These are phyloP conservation scores for Blastobotrys ciferrii DNA, from an alignment of 1,139 yeast species.

Conservation along the genomic window DNA sequence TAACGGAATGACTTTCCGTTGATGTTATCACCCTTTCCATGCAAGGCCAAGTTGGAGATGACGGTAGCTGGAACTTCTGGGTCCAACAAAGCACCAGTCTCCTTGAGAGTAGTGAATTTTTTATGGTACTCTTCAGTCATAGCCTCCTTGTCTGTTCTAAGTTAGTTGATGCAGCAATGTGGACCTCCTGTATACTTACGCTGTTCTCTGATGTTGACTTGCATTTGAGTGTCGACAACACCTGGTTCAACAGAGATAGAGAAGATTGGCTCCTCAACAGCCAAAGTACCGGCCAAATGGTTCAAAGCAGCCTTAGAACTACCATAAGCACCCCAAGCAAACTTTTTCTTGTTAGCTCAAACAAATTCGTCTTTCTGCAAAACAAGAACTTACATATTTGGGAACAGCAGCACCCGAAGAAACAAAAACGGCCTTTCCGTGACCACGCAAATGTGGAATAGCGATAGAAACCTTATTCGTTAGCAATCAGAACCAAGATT, in stretches of 20 bases:
- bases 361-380: not conserved
- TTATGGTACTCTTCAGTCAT: slow-evolving; percentile 60
- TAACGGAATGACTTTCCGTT: slow-evolving; percentile 68
- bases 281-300: slow-evolving; percentile 63
- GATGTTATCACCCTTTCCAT: slow-evolving; percentile 39
- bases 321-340: slow-evolving; percentile 90
- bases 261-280: slow-evolving; percentile 62
- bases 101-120: slow-evolving; percentile 60
- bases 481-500: too few relatives aligned
- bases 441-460: slow-evolving; percentile 56
- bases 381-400: slow-evolving; percentile 44
- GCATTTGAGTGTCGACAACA: slow-evolving; percentile 89
- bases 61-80: slow-evolving; percentile 72
- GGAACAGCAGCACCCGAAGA: slow-evolving; percentile 80
- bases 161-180: not conserved
- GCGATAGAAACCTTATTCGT: slow-evolving; percentile 27
- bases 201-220: slow-evolving; percentile 63
- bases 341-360: slow-evolving; percentile 26
- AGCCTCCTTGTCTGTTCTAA: slow-evolving; percentile 41
- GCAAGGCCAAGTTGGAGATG: slow-evolving; percentile 60
- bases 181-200: slow-evolving; percentile 24
- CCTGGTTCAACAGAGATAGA: slow-evolving; percentile 86
- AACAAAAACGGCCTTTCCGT: slow-evolving; percentile 70
- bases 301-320: slow-evolving; percentile 87
- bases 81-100: slow-evolving; percentile 51